Evolutionary conservation across 2,329 filamentous ascomycete species (phyloP), one percentile per base, ranked within the genome.

Genomic region (Moelleriella libera): DNA sequence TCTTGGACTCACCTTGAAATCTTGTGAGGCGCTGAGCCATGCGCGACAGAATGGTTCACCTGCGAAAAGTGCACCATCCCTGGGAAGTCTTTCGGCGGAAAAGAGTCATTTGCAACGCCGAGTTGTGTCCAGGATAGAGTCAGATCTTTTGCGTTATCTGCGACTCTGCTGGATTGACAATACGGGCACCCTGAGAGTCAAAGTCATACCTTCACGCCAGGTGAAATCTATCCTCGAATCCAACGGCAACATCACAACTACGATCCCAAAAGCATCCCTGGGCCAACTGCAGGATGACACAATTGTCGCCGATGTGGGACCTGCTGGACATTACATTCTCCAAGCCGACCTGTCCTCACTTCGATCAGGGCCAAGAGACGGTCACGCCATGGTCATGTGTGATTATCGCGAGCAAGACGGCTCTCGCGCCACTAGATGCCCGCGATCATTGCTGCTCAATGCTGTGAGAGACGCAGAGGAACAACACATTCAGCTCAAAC

Each of bases 131-230:
- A 14, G 9, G 10, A 11, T 21, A 14, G 34, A 46, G 29, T 12
- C 21, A 14, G 28, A 39, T 21, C 30, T 28, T 44, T 44, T 46
- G 2, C 49, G 42, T 50, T 89, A 82, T 56, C 63, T 94, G 14
- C 80, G 85, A 51, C 67, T 90, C 10, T 82, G 84, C 61, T 94
- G 83, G 79, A 68, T 84, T 29, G 87, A 94, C 62, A 83, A 85
- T 61, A 87, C 85, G n/a, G 78, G 78, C 2, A 83, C 75, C 2
- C 61, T 80, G 0, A 75, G 84, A 12, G 72, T 78, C 53, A 76
- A 85, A 3, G 75, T 87, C 51, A 64, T 92, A 2, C 85, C 86
- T 0, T 71, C 84, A 42, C 66, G 69, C 1, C 71, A 74, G 41
- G 75, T 81, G 29, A 58, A 69, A 31, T 67, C 67, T 3, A 63